Conservation (phyloP, 177 flowering plant genomes). For the Tripterygium wilfordii region DNA sequence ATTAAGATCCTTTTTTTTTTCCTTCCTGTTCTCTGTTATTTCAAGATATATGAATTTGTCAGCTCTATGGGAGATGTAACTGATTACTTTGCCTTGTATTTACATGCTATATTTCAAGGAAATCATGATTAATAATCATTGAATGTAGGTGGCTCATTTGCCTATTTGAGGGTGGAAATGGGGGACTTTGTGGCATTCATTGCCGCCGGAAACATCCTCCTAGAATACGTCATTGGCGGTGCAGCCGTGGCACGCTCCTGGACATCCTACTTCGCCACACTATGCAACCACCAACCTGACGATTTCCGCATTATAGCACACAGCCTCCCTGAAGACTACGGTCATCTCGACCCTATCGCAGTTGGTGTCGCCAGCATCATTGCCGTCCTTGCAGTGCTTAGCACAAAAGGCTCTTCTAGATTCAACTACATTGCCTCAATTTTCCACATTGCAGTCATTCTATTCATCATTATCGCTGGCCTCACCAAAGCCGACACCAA, state of each 20-base stretch:
- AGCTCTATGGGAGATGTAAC: too few species aligned
- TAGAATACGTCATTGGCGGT: constrained; percentile 54
- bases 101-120: neutral
- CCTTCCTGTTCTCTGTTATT: neutral
- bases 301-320: constrained; percentile 37
- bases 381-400: constrained; percentile 30
- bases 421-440: constrained; percentile 50
- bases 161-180: constrained; percentile 55
- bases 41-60: neutral
- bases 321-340: constrained; percentile 25
- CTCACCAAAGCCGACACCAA: constrained; percentile 38
- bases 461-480: constrained; percentile 51
- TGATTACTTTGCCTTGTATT: too few species aligned
- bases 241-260: constrained; percentile 71
- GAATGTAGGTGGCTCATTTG: constrained; percentile 51
- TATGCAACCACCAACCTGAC: constrained; percentile 39
- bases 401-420: constrained; percentile 54
- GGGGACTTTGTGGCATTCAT: constrained; percentile 78
- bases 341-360: constrained; percentile 49
- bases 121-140: neutral
- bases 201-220: constrained; percentile 75
- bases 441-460: constrained; percentile 30
- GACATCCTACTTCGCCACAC: constrained; percentile 75
- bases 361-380: constrained; percentile 27
- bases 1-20: too few species aligned